A percentile compares a stretch with the other conserved stretches of the same genome.
phyloP scores from a whole-genome alignment of 2,329 filamentous ascomycete species.

The Fusarium bulbicola region DNA sequence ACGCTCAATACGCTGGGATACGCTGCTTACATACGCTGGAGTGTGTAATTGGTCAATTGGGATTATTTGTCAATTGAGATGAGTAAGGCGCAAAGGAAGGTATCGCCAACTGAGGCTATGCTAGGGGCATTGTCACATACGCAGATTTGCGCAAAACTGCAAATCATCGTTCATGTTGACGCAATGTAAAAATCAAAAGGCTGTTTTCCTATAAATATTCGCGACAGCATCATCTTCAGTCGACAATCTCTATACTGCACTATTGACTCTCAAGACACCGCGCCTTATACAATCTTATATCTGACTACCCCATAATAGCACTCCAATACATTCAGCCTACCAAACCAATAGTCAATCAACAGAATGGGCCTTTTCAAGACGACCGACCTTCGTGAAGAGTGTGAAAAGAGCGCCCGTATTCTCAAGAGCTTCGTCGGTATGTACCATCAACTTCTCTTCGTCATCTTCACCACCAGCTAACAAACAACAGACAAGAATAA shows the following conservation, averaged over 20 bases:
- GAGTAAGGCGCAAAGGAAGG: background rate
- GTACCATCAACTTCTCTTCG: background rate
- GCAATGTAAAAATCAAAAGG: accelerated
- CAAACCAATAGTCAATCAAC: too few relatives aligned
- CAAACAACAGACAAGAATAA: background rate
- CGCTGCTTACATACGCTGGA: background rate
- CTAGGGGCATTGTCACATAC: background rate
- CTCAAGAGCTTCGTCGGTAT: constrained; percentile 4
- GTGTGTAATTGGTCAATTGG: background rate
- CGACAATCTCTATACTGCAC: background rate
- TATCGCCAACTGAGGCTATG: background rate
- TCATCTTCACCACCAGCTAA: background rate
- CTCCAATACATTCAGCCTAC: too few relatives aligned
- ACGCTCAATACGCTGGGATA: background rate
- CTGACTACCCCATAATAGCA: too few relatives aligned
- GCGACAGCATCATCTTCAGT: background rate
- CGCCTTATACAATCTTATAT: too few relatives aligned
- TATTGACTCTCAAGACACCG: background rate
- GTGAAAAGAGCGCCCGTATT: constrained; percentile 3
- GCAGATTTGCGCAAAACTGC: background rate
- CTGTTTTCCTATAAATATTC: background rate
- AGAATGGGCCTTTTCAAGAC: constrained; percentile 5
- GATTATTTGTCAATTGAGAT: background rate
- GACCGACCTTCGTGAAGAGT: background rate
- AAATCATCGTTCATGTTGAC: accelerated